These are phyloP conservation scores for Ophiostoma triangulosporum DNA, from an alignment of 2,329 filamentous ascomycete species.

Conservation along the genomic window DNA sequence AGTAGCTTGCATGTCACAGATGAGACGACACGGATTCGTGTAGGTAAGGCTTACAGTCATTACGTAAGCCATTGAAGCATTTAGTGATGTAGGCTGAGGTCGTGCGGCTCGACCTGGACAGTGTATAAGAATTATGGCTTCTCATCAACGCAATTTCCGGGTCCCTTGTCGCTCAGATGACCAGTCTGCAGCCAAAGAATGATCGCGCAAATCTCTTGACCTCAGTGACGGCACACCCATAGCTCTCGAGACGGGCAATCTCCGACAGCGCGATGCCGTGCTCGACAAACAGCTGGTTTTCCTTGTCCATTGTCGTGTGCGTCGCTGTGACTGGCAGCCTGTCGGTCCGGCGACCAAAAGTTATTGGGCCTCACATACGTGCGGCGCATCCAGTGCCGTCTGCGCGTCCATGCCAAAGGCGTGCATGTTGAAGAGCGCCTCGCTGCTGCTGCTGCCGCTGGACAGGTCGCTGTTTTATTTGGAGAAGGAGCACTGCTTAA, in stretches of 20 bases:
- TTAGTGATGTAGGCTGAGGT: too few species aligned
- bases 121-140: too few species aligned
- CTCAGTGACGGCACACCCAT: slow-evolving; percentile 61
- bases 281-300: slow-evolving; percentile 56
- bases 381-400: slow-evolving; percentile 72
- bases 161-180: slow-evolving; percentile 64
- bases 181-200: slow-evolving; percentile 73
- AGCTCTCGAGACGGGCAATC: slow-evolving; percentile 45
- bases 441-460: too few species aligned
- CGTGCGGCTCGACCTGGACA: too few species aligned
- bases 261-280: slow-evolving; percentile 60
- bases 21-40: too few species aligned
- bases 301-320: slow-evolving; percentile 21
- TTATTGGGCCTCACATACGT: slow-evolving; percentile 63
- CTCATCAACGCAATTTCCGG: too few species aligned
- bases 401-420: slow-evolving; percentile 71
- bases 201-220: slow-evolving; percentile 49
- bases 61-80: too few species aligned
- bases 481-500: too few species aligned
- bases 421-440: slow-evolving; percentile 71
- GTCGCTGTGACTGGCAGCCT: slow-evolving; percentile 24
- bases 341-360: slow-evolving; percentile 23
- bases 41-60: too few species aligned
- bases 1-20: too few species aligned
- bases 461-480: too few species aligned